A percentile compares a stretch with the other conserved stretches of the same genome.
phyloP scores from a whole-genome alignment of 1,284 basidiomycete species.

The Hemileia vastatrix region DNA sequence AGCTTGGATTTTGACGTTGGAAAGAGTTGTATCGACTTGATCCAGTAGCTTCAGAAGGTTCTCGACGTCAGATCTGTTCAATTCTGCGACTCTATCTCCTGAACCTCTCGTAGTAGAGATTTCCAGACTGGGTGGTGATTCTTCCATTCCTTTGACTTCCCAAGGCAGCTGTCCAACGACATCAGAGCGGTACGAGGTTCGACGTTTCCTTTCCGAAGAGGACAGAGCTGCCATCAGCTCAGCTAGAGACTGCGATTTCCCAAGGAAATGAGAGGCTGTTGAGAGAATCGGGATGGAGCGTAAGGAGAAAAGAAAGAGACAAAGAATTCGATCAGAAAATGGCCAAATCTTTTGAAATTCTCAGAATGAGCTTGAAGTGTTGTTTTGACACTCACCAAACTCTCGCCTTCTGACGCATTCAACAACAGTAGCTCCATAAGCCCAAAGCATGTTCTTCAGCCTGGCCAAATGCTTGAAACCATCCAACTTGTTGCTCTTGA shows the following conservation, averaged over 20 bases:
- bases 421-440: slow-evolving; percentile 80
- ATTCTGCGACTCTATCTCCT: slow-evolving; percentile 27
- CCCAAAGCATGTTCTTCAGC: slow-evolving; percentile 78
- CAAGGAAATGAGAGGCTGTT: too few relatives aligned
- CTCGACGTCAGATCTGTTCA: slow-evolving; percentile 31
- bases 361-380: slow-evolving; percentile 13
- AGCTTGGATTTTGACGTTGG: slow-evolving; percentile 56
- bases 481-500: slow-evolving; percentile 48
- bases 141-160: slow-evolving; percentile 35
- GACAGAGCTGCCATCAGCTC: slow-evolving; percentile 41
- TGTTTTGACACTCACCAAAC: slow-evolving; percentile 63
- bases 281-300: not conserved
- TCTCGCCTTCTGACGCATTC: slow-evolving; percentile 83
- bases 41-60: slow-evolving; percentile 31
- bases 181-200: slow-evolving; percentile 30
- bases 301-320: too few relatives aligned
- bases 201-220: slow-evolving; percentile 32
- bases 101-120: slow-evolving; percentile 34
- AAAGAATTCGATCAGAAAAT: not conserved
- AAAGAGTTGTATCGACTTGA: slow-evolving; percentile 28
- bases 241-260: slow-evolving; percentile 35
- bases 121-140: slow-evolving; percentile 34
- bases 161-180: slow-evolving; percentile 34
- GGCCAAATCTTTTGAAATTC: not conserved
- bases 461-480: slow-evolving; percentile 82